These are phyloP conservation scores for Schoenoplectus tabernaemontani DNA, from an alignment of 202 grass and related monocot species.

Conservation along the genomic window DNA sequence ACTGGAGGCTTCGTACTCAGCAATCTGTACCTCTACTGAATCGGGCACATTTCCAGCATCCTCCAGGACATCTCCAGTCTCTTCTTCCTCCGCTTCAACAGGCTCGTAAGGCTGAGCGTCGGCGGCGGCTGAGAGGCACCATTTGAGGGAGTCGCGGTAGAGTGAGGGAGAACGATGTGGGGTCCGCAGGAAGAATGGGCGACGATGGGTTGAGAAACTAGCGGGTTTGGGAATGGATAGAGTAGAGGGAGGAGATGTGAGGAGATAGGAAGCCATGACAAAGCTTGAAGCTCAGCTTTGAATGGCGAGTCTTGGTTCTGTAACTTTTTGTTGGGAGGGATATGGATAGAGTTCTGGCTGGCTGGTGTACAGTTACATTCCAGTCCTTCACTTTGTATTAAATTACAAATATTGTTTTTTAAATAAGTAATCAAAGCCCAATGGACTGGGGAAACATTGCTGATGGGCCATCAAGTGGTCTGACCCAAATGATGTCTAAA, in stretches of 20 bases:
- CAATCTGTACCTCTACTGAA: constrained; percentile 62
- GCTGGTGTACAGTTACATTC: too few species aligned
- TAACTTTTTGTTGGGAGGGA: background rate
- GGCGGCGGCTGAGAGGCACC: constrained; percentile 34
- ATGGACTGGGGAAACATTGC: too few species aligned
- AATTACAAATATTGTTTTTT: too few species aligned
- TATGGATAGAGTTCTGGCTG: constrained; percentile 14
- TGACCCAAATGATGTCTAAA: too few species aligned
- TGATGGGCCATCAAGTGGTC: too few species aligned
- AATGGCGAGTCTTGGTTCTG: background rate
- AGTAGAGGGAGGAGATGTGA: constrained; percentile 33
- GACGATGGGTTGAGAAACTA: background rate
- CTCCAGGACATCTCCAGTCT: constrained; percentile 23
- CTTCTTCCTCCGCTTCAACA: constrained; percentile 25
- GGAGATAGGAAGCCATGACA: constrained; percentile 49
- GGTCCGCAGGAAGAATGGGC: background rate
- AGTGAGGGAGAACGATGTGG: background rate
- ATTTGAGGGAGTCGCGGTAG: background rate
- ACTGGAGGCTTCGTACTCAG: constrained; percentile 28
- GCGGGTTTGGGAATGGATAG: constrained; percentile 15
- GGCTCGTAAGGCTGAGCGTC: constrained; percentile 31
- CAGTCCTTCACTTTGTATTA: too few species aligned
- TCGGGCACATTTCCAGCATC: constrained; percentile 30
- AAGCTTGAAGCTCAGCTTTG: background rate
- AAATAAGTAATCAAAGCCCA: too few species aligned